Conservation (phyloP, 2,329 filamentous ascomycete species). For the Penicillium psychrosexuale region DNA sequence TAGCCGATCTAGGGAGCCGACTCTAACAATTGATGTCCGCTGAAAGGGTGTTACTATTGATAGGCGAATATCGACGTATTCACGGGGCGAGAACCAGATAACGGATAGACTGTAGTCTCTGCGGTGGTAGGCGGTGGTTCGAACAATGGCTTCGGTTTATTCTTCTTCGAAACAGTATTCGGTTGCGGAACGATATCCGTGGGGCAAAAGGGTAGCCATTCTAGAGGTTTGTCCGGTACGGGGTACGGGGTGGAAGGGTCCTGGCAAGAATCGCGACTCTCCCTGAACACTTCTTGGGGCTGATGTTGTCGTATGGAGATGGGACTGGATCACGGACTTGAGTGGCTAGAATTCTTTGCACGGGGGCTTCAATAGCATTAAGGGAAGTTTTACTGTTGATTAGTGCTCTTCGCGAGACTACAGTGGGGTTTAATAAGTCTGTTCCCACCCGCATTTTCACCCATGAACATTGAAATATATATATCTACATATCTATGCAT, state of each 20-base stretch:
- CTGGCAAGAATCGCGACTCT: neutral
- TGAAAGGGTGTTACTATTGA: conserved; percentile 12
- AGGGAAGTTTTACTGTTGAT: neutral
- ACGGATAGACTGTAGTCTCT: conserved; percentile 9
- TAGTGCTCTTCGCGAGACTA: neutral
- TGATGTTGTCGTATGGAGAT: neutral
- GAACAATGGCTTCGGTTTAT: conserved; percentile 18
- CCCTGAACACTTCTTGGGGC: neutral
- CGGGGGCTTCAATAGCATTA: neutral
- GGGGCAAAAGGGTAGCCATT: conserved; percentile 9
- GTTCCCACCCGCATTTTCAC: too few species aligned
- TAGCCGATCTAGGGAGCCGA: conserved; percentile 9
- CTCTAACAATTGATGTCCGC: neutral
- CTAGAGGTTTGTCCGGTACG: conserved; percentile 43
- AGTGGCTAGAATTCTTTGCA: neutral
- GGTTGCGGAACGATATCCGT: conserved; percentile 12
- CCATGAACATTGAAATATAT: too few species aligned
- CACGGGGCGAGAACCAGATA: conserved; percentile 7
- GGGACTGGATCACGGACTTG: neutral
- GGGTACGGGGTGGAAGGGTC: neutral
- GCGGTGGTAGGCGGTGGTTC: conserved; percentile 20
- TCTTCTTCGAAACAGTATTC: conserved; percentile 10
- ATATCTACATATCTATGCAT: too few species aligned
- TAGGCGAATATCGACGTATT: conserved; percentile 5
- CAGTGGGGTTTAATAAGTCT: too few species aligned